These are phyloP conservation scores for Pleurotus salmoneostramineus DNA, from an alignment of 768 basidiomycete genomes.

Conservation along the genomic window DNA sequence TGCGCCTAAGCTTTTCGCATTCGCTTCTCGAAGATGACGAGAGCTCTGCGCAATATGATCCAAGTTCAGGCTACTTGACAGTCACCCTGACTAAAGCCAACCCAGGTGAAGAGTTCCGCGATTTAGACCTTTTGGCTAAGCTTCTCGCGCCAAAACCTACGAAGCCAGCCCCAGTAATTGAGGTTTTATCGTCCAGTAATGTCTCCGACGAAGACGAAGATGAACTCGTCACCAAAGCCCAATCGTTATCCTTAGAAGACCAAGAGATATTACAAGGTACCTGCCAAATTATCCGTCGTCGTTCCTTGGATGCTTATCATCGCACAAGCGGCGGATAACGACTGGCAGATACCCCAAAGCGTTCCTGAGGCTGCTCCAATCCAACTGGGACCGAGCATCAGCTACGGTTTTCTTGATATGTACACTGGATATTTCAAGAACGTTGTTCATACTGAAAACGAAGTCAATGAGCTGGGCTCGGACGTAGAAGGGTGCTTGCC, in stretches of 20 bases:
- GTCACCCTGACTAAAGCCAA: slow-evolving; percentile 68
- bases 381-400: slow-evolving; percentile 37
- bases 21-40: slow-evolving; percentile 62
- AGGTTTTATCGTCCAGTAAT: slow-evolving; percentile 45
- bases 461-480: slow-evolving; percentile 73
- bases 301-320: background rate
- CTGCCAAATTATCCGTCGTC: slow-evolving; percentile 5
- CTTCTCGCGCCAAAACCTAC: slow-evolving; percentile 64
- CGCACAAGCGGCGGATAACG: slow-evolving; percentile 63
- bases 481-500: slow-evolving; percentile 55
- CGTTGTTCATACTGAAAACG: slow-evolving; percentile 72
- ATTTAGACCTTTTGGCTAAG: slow-evolving; percentile 76
- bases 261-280: slow-evolving; percentile 59
- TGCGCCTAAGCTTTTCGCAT: slow-evolving; percentile 74
- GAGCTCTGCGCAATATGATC: slow-evolving; percentile 72
- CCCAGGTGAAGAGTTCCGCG: slow-evolving; percentile 64
- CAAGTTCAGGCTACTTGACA: slow-evolving; percentile 72
- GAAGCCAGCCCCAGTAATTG: slow-evolving; percentile 41
- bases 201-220: slow-evolving; percentile 7
- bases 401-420: slow-evolving; percentile 75
- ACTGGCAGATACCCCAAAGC: slow-evolving; percentile 75
- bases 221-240: background rate
- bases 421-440: slow-evolving; percentile 75
- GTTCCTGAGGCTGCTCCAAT: slow-evolving; percentile 39
- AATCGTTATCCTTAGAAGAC: slow-evolving; percentile 32